phyloP scores from a whole-genome alignment of 2,329 filamentous ascomycete genomes.

The Penicillium hordei region DNA sequence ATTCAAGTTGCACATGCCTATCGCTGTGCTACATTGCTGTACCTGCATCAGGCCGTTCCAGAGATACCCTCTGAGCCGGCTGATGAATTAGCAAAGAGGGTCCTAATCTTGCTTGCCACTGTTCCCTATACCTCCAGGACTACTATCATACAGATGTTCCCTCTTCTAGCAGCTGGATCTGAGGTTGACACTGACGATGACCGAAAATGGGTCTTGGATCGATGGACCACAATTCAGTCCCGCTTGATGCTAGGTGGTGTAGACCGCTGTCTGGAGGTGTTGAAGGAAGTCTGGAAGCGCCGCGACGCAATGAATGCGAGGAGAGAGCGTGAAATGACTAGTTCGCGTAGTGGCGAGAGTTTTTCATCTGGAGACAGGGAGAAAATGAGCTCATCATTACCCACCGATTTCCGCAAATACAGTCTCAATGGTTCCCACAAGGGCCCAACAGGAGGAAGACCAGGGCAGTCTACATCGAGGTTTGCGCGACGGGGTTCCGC shows the following conservation, averaged over 20 bases:
- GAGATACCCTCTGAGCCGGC: slow-evolving; percentile 63
- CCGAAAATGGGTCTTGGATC: slow-evolving; percentile 61
- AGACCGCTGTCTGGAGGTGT: slow-evolving; percentile 64
- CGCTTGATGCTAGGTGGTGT: slow-evolving; percentile 68
- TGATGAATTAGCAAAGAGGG: slow-evolving; percentile 60
- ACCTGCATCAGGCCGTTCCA: slow-evolving; percentile 67
- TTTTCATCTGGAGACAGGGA: background rate
- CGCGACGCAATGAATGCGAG: slow-evolving; percentile 55
- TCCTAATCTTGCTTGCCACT: slow-evolving; percentile 61
- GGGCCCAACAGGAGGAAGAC: slow-evolving; percentile 14
- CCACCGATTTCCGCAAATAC: background rate
- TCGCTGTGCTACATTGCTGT: slow-evolving; percentile 64
- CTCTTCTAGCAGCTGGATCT: slow-evolving; percentile 66
- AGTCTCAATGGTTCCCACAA: slow-evolving; percentile 31
- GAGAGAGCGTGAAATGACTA: slow-evolving; percentile 22
- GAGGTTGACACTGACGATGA: slow-evolving; percentile 62
- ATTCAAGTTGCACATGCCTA: slow-evolving; percentile 67
- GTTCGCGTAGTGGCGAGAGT: background rate
- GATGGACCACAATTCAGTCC: slow-evolving; percentile 61
- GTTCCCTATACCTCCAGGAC: slow-evolving; percentile 63
- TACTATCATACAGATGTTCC: slow-evolving; percentile 69
- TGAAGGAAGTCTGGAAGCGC: slow-evolving; percentile 65
- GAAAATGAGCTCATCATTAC: background rate
- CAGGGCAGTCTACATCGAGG: slow-evolving; percentile 11
- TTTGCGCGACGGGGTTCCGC: slow-evolving; percentile 29